These are phyloP conservation scores for Chrysoporthe deuterocubensis DNA, from an alignment of 2,329 filamentous ascomycete species.

Conservation along the genomic window DNA sequence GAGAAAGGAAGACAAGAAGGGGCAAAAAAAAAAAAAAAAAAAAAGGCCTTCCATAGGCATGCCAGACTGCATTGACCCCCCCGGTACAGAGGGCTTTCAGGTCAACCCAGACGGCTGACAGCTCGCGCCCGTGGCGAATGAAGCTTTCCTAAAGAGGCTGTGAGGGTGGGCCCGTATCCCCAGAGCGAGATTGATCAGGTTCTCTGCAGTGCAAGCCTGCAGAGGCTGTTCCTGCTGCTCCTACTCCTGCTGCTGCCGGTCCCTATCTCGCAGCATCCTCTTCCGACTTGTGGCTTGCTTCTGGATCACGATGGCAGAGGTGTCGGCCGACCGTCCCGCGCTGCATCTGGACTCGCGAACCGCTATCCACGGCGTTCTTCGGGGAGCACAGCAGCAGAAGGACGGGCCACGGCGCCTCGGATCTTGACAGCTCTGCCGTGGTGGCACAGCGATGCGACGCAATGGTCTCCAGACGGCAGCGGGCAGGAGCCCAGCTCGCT, in stretches of 20 bases:
- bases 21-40: no score
- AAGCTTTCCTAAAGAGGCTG: slow-evolving; percentile 12
- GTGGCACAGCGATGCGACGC: background rate
- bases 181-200: slow-evolving; percentile 27
- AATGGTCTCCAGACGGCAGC: background rate
- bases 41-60: background rate
- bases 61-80: background rate
- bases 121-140: slow-evolving; percentile 4
- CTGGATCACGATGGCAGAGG: background rate
- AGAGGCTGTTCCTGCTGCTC: background rate
- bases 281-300: slow-evolving; percentile 24
- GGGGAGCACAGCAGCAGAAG: slow-evolving; percentile 8
- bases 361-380: slow-evolving; percentile 17
- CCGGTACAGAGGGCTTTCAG: background rate
- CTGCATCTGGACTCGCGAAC: slow-evolving; percentile 22
- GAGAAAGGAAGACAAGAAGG: no score
- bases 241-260: slow-evolving; percentile 12
- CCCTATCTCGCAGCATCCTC: slow-evolving; percentile 12
- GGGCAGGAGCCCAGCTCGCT: background rate
- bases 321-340: slow-evolving; percentile 10
- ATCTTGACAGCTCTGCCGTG: background rate
- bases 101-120: background rate
- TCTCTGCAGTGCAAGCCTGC: slow-evolving; percentile 17
- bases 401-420: slow-evolving; percentile 7
- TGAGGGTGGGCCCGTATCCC: slow-evolving; percentile 15